These are phyloP conservation scores for Aspergillus pseudoterreus DNA, from an alignment of 2,329 filamentous ascomycete species.

Conservation along the genomic window DNA sequence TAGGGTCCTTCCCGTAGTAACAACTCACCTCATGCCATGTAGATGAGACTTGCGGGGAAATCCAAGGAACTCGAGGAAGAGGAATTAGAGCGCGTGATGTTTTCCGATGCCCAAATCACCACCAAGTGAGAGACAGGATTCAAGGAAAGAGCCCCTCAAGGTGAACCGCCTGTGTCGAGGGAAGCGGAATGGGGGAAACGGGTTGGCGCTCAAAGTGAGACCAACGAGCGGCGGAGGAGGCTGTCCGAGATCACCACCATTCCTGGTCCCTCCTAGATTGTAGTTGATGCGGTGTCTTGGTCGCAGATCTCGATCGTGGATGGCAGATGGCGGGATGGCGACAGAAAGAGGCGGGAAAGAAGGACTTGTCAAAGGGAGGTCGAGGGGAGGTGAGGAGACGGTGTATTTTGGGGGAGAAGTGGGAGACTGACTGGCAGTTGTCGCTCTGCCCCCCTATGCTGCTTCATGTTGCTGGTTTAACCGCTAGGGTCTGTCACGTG, in stretches of 20 bases:
- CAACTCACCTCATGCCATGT: slow-evolving; percentile 24
- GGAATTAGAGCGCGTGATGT: slow-evolving; percentile 12
- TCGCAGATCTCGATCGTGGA: not conserved
- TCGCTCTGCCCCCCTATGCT: slow-evolving; percentile 25
- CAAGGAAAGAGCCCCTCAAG: not conserved
- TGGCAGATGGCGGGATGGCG: not conserved
- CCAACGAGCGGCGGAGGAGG: slow-evolving; percentile 33
- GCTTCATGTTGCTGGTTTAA: slow-evolving; percentile 18
- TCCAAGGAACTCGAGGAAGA: slow-evolving; percentile 7
- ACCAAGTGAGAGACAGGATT: not conserved
- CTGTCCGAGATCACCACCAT: slow-evolving; percentile 29
- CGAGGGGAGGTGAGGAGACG: slow-evolving; percentile 12
- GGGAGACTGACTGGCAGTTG: slow-evolving; percentile 25
- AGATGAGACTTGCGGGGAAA: slow-evolving; percentile 23
- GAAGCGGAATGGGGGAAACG: slow-evolving; percentile 13
- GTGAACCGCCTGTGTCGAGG: slow-evolving; percentile 15
- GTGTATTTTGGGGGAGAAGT: slow-evolving; percentile 20
- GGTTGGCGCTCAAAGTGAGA: slow-evolving; percentile 29
- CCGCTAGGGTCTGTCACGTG: slow-evolving; percentile 21
- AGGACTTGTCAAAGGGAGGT: not conserved
- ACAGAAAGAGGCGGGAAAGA: slow-evolving; percentile 2
- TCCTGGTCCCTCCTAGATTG: slow-evolving; percentile 20
- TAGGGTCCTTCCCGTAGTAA: slow-evolving; percentile 11
- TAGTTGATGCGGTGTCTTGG: not conserved
- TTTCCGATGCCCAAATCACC: not conserved